These are phyloP conservation scores for Miscanthus lutarioriparius DNA, from an alignment of 176 grass and related monocot species.

Conservation along the genomic window DNA sequence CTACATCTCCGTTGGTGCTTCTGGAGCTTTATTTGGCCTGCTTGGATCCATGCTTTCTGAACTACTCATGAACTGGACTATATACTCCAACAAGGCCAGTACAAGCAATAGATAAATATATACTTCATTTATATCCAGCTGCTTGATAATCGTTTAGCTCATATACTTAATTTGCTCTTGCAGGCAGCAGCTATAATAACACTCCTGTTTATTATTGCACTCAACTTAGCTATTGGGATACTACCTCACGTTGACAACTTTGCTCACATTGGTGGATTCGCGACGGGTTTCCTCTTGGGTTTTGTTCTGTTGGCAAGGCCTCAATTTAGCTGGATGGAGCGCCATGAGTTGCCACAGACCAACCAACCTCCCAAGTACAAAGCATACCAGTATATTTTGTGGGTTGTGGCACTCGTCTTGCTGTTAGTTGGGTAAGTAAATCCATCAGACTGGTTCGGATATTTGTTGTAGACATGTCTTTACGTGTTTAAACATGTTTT, in stretches of 20 bases:
- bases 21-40: slow-evolving; percentile 92
- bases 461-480: not conserved
- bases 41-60: slow-evolving; percentile 99
- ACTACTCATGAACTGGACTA: slow-evolving; percentile 94
- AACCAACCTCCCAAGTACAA: slow-evolving; percentile 90
- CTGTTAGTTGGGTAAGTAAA: slow-evolving; percentile 70
- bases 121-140: not conserved
- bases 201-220: slow-evolving; percentile 63
- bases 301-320: slow-evolving; percentile 81
- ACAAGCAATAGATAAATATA: not conserved
- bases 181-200: slow-evolving; percentile 81
- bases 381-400: slow-evolving; percentile 80
- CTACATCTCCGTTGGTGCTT: slow-evolving; percentile 75
- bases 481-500: not conserved
- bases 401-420: slow-evolving; percentile 67
- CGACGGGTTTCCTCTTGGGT: slow-evolving; percentile 74
- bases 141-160: slow-evolving; percentile 19
- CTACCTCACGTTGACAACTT: slow-evolving; percentile 82
- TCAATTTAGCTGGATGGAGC: slow-evolving; percentile 91
- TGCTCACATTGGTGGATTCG: slow-evolving; percentile 75
- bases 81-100: slow-evolving; percentile 89
- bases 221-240: slow-evolving; percentile 82
- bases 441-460: not conserved
- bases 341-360: slow-evolving; percentile 66
- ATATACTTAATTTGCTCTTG: slow-evolving; percentile 24